phyloP scores from a whole-genome alignment of 768 basidiomycete species.

The Kondoa malvinella region DNA sequence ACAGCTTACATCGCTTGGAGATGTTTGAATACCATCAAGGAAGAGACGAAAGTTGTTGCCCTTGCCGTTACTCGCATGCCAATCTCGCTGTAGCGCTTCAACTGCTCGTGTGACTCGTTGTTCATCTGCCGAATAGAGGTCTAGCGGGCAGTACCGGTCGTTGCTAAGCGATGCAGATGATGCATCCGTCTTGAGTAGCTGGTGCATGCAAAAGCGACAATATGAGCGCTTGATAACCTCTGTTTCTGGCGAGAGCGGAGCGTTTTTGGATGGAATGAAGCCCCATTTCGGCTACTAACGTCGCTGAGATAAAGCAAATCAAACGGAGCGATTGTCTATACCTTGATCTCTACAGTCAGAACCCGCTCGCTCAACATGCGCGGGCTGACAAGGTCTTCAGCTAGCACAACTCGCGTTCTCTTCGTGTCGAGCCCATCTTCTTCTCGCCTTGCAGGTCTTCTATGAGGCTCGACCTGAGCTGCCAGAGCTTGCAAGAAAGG shows the following conservation, averaged over 20 bases:
- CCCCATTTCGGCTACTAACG: slow-evolving; percentile 99
- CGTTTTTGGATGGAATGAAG: slow-evolving; percentile 52
- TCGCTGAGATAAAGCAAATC: too few species aligned
- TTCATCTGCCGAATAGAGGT: slow-evolving; percentile 61
- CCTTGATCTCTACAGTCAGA: background rate
- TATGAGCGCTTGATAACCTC: slow-evolving; percentile 47
- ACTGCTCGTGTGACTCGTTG: slow-evolving; percentile 50
- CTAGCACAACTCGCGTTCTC: background rate
- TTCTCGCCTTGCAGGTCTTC: background rate
- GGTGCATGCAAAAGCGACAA: slow-evolving; percentile 86
- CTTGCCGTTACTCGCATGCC: slow-evolving; percentile 47
- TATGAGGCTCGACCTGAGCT: background rate
- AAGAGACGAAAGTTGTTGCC: slow-evolving; percentile 75
- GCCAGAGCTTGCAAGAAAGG: background rate
- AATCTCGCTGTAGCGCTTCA: slow-evolving; percentile 51
- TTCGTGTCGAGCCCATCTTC: background rate
- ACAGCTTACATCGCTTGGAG: slow-evolving; percentile 43
- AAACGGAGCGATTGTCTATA: too few species aligned
- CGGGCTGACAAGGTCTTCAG: background rate
- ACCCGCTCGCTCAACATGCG: background rate
- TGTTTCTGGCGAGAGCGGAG: slow-evolving; percentile 45
- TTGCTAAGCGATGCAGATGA: slow-evolving; percentile 10
- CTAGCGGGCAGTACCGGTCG: slow-evolving; percentile 61
- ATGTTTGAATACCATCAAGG: slow-evolving; percentile 44
- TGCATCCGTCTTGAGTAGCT: slow-evolving; percentile 38